Evolutionary conservation across 768 basidiomycete species (phyloP), one percentile per base, ranked within the genome.

Genomic region (Imleria badia): DNA sequence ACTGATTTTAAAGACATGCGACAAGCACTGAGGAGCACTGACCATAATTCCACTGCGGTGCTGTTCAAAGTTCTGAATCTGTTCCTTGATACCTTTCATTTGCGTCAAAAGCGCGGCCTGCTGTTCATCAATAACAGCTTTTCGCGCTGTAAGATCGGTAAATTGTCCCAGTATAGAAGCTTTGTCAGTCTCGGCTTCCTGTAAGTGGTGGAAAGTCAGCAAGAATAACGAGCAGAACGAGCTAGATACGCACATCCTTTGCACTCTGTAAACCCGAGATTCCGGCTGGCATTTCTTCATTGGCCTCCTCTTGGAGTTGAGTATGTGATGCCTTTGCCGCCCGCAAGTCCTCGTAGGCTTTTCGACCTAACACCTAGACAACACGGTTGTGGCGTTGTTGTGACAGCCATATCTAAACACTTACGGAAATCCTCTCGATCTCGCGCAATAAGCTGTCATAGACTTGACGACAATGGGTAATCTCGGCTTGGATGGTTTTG

Each of bases 271-370:
- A 71, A 14, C 78, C 80, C 20, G 78, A 74, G n/a, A 89, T 74
- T 60, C 80, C 78, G 8, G 80, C 81, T 2, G 88, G 86, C 66
- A 87, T 73, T 13, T 88, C 86, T 19, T 89, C 86, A 52, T 86
- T 87, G 13, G 79, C 77, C 56, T 87, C 86, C 34, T 78, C 73
- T 57, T 85, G 80, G 17, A 88, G 64, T 20, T 70, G 69, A 30
- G 64, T 61, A 38, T 81, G 68, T 2, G 57, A 60, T 8, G 56
- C 33, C 64, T 75, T 83, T 30, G 76, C 74, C 7, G 44, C 44
- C 35, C 71, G 64, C 51, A 67, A 54, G 23, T n/a, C 48, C 13
- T 68, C 71, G 17, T 64, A 35, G 41, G 66, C 56, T 14, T 39
- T 48, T 43, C 52, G 67, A 48, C 65, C 70, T 23, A 31, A 56